These are phyloP conservation scores for Citeromyces nyonsensis DNA, from an alignment of 805 yeast species.

Conservation along the genomic window DNA sequence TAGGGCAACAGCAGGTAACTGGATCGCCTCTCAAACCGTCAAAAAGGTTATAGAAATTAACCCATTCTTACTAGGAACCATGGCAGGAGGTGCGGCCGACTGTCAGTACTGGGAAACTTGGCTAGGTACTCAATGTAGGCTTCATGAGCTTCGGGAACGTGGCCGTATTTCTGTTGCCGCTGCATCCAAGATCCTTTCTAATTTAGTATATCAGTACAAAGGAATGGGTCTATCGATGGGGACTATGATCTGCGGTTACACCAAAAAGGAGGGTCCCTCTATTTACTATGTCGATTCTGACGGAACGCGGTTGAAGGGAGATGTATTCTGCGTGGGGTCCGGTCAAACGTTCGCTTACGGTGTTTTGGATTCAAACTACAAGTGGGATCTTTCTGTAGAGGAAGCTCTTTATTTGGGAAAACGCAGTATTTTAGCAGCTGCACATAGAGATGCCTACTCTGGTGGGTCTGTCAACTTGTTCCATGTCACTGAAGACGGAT, in stretches of 20 bases:
- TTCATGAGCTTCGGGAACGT: conserved; percentile 88
- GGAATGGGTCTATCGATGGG: conserved; percentile 99
- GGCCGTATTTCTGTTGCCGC: conserved; percentile 94
- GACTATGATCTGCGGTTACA: conserved; percentile 96
- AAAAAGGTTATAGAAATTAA: conserved; percentile 95
- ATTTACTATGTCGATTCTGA: conserved; percentile 94
- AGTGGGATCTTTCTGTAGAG: conserved; percentile 84
- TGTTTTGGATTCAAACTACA: conserved; percentile 84
- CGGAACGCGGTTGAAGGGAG: conserved; percentile 91
- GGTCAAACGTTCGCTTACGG: conserved; percentile 99
- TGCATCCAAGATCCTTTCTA: conserved; percentile 85
- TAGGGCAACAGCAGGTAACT: conserved; percentile 93
- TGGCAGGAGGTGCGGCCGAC: conserved; percentile 99
- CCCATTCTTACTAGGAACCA: conserved; percentile 86
- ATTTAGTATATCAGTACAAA: conserved; percentile 83
- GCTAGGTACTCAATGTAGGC: conserved; percentile 92
- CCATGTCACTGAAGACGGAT: conserved; percentile 87
- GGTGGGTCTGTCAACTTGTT: conserved; percentile 93
- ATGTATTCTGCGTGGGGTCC: conserved; percentile 92
- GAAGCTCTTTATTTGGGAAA: conserved; percentile 92
- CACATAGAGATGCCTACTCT: conserved; percentile 95
- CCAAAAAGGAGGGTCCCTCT: conserved; percentile 90
- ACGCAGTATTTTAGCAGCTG: conserved; percentile 91
- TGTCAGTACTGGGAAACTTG: conserved; percentile 99
- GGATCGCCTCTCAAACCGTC: conserved; percentile 97